Evolutionary conservation across 176 grass and related monocot genomes (phyloP), one percentile per base, ranked within the genome.

Genomic region (Oryza coarctata): DNA sequence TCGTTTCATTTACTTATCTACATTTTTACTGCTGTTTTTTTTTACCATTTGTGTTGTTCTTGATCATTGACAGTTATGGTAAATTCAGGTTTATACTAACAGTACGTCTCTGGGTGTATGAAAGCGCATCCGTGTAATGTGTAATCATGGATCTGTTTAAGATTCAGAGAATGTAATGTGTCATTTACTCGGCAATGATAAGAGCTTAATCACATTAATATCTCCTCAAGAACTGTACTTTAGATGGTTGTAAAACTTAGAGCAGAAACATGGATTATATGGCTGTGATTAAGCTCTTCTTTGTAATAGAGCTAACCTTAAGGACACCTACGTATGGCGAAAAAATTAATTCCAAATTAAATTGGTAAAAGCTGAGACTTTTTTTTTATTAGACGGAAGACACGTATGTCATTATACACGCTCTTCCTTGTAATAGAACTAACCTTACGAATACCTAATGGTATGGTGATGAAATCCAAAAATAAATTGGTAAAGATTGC

Each of bases 111-210:
- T n/a, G 26, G n/a, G 41, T 65, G 64, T 66, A 58, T 66, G 22
- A 66, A 66, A 28, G 74, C 77, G 35, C 49, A 74, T 78, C 82
- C 14, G 30, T 65, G 65, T 63, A 70, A 76, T 33, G n/a, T 57
- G 64, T 70, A 70, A 76, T 70, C 41, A 76, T 39, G 50, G 65
- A 45, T 69, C 1, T 76, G 49, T 47, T 55, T 55, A 38, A 65
- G 39, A 74, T 64, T 43, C 69, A 52, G 17, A 22, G 36, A 58
- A 33, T 55, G 69, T 35, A 80, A 23, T 9, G 55, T 12, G 11
- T 2, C 61, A 78, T 78, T 87, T 78, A 83, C 67, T 66, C 20
- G 5, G 23, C 11, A 10, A 72, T 44, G 43, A 10, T 20, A 55
- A n/a, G 67, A 60, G 41, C 20, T 36, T 73, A 83, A 47, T 45